A percentile compares a stretch with the other conserved stretches of the same genome.
phyloP scores from a whole-genome alignment of 1,139 yeast genomes.

The Suhomyces terraborum region DNA sequence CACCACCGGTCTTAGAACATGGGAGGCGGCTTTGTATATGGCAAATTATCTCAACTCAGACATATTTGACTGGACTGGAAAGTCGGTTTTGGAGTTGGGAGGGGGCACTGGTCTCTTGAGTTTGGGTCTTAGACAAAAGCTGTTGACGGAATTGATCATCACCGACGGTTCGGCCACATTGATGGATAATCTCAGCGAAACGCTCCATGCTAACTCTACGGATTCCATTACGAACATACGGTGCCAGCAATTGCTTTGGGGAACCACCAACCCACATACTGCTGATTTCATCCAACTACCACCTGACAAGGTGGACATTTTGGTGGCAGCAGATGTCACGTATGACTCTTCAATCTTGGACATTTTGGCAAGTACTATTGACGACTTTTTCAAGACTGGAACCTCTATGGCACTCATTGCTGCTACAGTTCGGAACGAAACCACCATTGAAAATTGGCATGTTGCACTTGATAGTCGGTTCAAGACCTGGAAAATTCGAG shows the following conservation, averaged over 20 bases:
- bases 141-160: conserved; percentile 40
- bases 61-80: conserved; percentile 15
- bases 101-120: conserved; percentile 92
- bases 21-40: conserved; percentile 89
- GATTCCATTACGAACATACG: conserved; percentile 15
- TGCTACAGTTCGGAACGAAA: conserved; percentile 70
- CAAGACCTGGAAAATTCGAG: conserved; percentile 28
- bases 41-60: conserved; percentile 44
- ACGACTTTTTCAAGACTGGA: conserved; percentile 37
- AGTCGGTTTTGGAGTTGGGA: conserved; percentile 68
- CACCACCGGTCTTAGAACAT: conserved; percentile 86
- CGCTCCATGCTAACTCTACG: conserved; percentile 46
- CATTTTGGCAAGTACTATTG: conserved; percentile 52
- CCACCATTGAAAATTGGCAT: conserved; percentile 61
- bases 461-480: conserved; percentile 33
- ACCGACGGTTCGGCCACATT: conserved; percentile 79
- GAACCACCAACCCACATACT: conserved; percentile 35
- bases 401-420: conserved; percentile 52
- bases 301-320: conserved; percentile 39
- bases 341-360: conserved; percentile 70
- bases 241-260: conserved; percentile 55
- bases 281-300: conserved; percentile 33
- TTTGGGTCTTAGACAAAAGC: conserved; percentile 44
- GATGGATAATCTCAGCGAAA: conserved; percentile 52
- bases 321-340: conserved; percentile 85